Conservation (phyloP, 2,329 filamentous ascomycete species). For the Scedosporium aurantiacum region DNA sequence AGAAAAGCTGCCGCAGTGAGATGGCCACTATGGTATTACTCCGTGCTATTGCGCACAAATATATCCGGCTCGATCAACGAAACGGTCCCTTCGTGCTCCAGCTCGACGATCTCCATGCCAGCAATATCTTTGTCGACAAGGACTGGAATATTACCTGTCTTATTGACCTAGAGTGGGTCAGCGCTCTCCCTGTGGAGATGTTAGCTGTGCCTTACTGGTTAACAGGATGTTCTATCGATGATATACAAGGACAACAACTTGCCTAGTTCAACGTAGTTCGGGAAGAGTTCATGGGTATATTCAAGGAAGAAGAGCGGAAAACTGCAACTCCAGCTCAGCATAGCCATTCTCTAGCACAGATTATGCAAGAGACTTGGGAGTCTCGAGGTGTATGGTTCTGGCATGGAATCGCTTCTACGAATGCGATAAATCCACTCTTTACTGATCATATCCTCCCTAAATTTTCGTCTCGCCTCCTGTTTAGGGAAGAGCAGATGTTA, state of each 20-base stretch:
- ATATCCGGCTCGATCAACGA: slow-evolving; percentile 14
- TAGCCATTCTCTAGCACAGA: neutral
- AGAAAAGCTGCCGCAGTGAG: slow-evolving; percentile 17
- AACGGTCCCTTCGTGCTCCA: slow-evolving; percentile 18
- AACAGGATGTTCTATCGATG: slow-evolving; percentile 11
- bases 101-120: slow-evolving; percentile 20
- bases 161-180: slow-evolving; percentile 25
- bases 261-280: neutral
- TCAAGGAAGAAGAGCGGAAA: neutral
- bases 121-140: slow-evolving; percentile 25
- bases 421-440: neutral
- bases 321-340: neutral
- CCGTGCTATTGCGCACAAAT: slow-evolving; percentile 14
- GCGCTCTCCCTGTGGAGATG: slow-evolving; percentile 16
- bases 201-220: slow-evolving; percentile 14
- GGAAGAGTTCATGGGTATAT: neutral
- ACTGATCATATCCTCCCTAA: neutral
- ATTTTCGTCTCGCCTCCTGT: neutral
- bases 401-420: neutral
- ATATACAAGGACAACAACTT: slow-evolving; percentile 4
- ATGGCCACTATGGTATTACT: slow-evolving; percentile 17
- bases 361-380: neutral
- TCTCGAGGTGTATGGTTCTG: neutral
- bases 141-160: slow-evolving; percentile 22
- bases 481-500: neutral